Evolutionary conservation across 2,329 filamentous ascomycete genomes (phyloP).

Genomic region (Penicillium psychrosexuale): DNA sequence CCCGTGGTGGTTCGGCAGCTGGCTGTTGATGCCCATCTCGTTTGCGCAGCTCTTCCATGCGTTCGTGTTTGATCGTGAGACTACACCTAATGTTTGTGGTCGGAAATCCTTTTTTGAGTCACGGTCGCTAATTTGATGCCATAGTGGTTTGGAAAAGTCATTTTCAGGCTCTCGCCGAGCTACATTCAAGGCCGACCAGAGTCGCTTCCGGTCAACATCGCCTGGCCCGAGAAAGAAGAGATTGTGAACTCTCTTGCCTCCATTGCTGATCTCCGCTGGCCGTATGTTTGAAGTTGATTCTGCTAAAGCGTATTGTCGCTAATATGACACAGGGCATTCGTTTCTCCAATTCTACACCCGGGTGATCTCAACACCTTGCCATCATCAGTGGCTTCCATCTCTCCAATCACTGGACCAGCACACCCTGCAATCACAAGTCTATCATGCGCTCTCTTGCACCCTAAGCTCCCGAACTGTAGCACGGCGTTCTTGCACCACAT

Average conservation of each 20-base stretch:
- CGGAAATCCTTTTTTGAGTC: constrained; percentile 15
- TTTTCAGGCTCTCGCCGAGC: constrained; percentile 66
- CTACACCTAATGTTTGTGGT: constrained; percentile 58
- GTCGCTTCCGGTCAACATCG: constrained; percentile 61
- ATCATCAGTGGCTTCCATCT: constrained; percentile 64
- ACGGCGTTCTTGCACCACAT: constrained; percentile 86
- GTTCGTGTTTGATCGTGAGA: constrained; percentile 72
- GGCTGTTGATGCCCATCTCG: constrained; percentile 73
- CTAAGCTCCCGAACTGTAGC: constrained; percentile 79
- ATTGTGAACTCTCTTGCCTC: constrained; percentile 77
- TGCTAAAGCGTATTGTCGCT: not conserved
- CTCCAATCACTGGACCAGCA: constrained; percentile 75
- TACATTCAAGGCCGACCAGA: constrained; percentile 74
- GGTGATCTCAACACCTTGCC: constrained; percentile 57
- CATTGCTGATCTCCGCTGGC: constrained; percentile 81
- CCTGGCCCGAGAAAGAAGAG: constrained; percentile 72
- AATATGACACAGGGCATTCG: constrained; percentile 58
- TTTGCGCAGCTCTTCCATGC: constrained; percentile 75
- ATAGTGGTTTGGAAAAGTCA: constrained; percentile 62
- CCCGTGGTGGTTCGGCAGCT: constrained; percentile 82
- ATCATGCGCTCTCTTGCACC: constrained; percentile 87
- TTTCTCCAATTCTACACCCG: constrained; percentile 84
- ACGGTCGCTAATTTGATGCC: constrained; percentile 2
- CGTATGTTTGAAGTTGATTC: constrained; percentile 52
- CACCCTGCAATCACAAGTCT: constrained; percentile 83